A percentile compares a stretch with the other conserved stretches of the same genome.
Evolutionary conservation across 1,284 basidiomycete genomes (phyloP).

Genomic region (Anthracocystis walkeri): DNA sequence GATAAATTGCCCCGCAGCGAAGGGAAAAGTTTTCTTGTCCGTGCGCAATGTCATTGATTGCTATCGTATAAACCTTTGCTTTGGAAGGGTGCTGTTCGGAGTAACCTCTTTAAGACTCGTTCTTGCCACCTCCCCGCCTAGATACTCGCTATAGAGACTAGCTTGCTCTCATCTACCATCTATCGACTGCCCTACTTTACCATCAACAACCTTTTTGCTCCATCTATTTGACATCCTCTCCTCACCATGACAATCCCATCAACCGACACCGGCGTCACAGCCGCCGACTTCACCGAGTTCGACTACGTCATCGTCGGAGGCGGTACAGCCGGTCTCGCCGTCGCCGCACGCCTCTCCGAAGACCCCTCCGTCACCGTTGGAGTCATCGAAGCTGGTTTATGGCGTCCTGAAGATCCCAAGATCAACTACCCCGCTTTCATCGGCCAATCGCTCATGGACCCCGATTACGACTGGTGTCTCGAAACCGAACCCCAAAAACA

Average conservation of each 20-base stretch:
- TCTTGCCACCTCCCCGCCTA: not conserved
- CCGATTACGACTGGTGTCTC: constrained; percentile 55
- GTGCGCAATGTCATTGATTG: not conserved
- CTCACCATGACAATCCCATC: constrained; percentile 21
- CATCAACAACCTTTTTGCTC: not conserved
- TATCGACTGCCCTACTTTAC: not conserved
- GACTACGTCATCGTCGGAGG: constrained; percentile 59
- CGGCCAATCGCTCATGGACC: constrained; percentile 54
- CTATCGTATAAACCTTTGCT: not conserved
- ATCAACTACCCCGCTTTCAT: constrained; percentile 57
- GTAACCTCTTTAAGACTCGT: not conserved
- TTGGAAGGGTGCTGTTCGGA: not conserved
- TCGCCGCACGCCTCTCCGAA: constrained; percentile 54
- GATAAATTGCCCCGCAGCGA: not conserved
- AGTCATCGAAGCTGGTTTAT: constrained; percentile 58
- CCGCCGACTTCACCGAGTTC: constrained; percentile 51
- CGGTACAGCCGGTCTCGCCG: constrained; percentile 56
- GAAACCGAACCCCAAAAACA: constrained; percentile 48
- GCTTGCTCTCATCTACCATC: not conserved
- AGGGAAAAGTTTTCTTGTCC: not conserved
- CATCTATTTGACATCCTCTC: not conserved
- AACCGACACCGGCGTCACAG: constrained; percentile 50
- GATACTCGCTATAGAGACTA: not conserved
- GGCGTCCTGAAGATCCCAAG: constrained; percentile 54
- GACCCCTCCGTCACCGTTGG: constrained; percentile 52